These are phyloP conservation scores for Blastocystis sp. DNA, from an alignment of 352 stramenopile species.

Conservation along the genomic window DNA sequence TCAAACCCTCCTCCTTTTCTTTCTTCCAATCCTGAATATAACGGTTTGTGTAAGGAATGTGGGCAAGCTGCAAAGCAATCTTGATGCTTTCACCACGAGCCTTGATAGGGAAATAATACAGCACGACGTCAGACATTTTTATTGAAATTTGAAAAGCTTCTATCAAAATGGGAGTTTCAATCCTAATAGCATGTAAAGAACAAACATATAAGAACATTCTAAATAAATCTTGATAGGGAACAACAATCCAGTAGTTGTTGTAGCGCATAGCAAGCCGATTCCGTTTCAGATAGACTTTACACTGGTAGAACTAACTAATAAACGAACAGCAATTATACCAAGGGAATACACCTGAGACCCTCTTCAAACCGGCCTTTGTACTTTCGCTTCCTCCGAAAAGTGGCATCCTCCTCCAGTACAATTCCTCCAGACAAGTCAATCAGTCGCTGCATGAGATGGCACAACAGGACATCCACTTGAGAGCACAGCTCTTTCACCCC, in stretches of 20 bases:
- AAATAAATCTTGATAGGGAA: conserved; percentile 52
- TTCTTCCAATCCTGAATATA: background rate
- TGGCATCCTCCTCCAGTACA: background rate
- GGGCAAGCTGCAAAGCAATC: background rate
- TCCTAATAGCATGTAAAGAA: background rate
- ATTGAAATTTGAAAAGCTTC: background rate
- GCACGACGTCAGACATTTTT: background rate
- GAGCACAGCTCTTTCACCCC: background rate
- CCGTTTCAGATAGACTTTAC: conserved; percentile 25
- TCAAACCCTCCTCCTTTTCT: background rate
- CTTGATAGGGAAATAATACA: background rate
- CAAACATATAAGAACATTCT: background rate
- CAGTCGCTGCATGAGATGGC: background rate
- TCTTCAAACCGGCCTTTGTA: background rate
- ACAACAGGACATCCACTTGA: conserved; percentile 35
- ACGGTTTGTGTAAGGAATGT: background rate
- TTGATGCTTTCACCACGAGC: conserved; percentile 29
- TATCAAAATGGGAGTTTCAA: background rate
- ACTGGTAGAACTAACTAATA: conserved; percentile 19
- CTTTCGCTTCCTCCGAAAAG: background rate
- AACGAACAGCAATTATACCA: background rate
- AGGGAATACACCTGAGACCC: background rate
- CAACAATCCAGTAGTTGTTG: conserved; percentile 41
- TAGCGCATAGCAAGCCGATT: conserved; percentile 24
- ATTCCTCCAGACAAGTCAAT: conserved; percentile 12